Evolutionary conservation across 1,139 yeast genomes (phyloP), one percentile per base, ranked within the genome.

Genomic region (Geotrichum restrictum): DNA sequence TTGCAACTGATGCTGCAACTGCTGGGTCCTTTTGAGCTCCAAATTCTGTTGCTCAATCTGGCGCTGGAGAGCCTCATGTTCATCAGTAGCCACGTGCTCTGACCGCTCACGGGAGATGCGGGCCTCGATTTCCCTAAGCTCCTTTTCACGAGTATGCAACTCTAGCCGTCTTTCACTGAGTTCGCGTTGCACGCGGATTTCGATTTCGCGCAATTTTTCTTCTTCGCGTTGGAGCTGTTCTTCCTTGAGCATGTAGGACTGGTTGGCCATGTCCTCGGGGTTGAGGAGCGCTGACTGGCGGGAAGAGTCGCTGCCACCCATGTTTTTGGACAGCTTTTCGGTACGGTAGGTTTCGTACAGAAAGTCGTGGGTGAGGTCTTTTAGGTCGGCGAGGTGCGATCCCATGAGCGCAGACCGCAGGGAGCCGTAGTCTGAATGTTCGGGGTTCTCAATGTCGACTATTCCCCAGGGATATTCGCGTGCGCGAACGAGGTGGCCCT

Each of bases 381-480:
- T 89, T 70, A 91, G 78, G 67, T 91, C 97, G 65, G 84, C 87
- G 64, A 89, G 75, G 67, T 91, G 97, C 6, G 95, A 80, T 48
- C 93, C 89, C 61, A 91, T 77, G 48, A 91, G 70, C 2, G 91
- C 88, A 52, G 88, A 82, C 65, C 88, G 83, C 63, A 91, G 75
- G 19, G 84, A 75, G 22, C 82, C 75, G 66, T 88, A 88, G 66
- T 91, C 97, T 53, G 91, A 82, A 62, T 83, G 79, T 51, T 80
- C 80, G 16, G 93, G 82, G 68, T 89, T 88, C 62, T 87, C 88
- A 51, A 89, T 86, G 69, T 88, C 94, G 45, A 89, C 82, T 51
- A 80, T 69, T 1, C 97, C 97, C 96, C 97, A 91, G 33, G 96
- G 96, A 66, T 88, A 88, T 67, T 81, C 81, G 69, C 96, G 79